phyloP scores from a whole-genome alignment of 176 grass and related monocot genomes.

The Stipa capillata region DNA sequence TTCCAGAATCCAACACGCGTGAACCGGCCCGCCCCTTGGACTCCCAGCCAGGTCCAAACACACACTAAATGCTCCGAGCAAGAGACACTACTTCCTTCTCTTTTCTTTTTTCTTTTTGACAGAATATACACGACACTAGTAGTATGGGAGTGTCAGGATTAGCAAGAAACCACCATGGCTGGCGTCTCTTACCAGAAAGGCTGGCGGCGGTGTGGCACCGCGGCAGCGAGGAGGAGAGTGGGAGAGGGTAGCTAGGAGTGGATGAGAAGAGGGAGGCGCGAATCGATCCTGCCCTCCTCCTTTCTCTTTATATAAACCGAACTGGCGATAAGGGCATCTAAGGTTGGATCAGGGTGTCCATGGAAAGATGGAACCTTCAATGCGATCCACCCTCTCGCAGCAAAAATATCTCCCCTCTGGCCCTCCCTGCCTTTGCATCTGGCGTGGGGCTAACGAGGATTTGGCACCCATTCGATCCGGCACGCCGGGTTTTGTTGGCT shows the following conservation, averaged over 20 bases:
- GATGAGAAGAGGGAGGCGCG: not conserved
- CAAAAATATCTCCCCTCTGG: not conserved
- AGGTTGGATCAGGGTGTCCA: conserved; percentile 26
- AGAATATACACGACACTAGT: not conserved
- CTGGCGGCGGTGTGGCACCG: not conserved
- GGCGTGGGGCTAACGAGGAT: no score
- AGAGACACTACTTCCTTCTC: not conserved
- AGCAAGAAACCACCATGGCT: not conserved
- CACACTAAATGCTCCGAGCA: not conserved
- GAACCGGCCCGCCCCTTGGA: conserved; percentile 12
- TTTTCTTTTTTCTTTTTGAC: not conserved
- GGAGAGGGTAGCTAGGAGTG: conserved; percentile 1
- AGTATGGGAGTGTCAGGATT: not conserved
- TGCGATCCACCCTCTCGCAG: not conserved
- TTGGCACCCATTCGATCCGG: not conserved
- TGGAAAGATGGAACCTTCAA: not conserved
- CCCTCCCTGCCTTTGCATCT: not conserved
- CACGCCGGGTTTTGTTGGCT: not conserved
- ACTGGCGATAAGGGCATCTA: conserved; percentile 12
- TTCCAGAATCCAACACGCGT: conserved; percentile 10
- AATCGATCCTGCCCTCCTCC: not conserved
- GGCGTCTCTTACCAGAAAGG: conserved; percentile 25
- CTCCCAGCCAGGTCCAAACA: not conserved
- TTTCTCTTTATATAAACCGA: conserved; percentile 2
- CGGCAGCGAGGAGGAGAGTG: not conserved